Conservation (phyloP, 345 rosid species). For the Acer saccharum region DNA sequence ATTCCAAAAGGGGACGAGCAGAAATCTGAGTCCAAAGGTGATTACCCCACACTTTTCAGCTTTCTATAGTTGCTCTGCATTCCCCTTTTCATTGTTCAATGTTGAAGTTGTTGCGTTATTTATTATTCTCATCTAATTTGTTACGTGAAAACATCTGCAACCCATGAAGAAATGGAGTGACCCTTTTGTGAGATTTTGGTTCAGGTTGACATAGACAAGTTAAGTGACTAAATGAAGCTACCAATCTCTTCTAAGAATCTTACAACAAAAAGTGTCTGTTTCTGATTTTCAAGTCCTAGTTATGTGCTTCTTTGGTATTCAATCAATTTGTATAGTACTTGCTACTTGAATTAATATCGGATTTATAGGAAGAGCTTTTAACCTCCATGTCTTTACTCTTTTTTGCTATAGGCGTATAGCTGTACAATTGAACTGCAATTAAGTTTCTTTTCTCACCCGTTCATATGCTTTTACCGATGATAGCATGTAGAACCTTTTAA, state of each 20-base stretch:
- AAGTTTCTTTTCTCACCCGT: background rate
- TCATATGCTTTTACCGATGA: background rate
- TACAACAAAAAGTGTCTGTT: no score
- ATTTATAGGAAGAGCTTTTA: background rate
- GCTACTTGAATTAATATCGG: background rate
- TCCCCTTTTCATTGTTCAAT: background rate
- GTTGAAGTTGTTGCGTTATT: no score
- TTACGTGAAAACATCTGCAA: no score
- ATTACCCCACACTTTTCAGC: background rate
- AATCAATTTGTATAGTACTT: background rate
- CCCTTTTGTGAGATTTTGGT: no score
- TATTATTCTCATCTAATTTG: no score
- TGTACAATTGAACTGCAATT: background rate
- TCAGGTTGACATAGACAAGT: no score
- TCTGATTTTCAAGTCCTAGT: background rate
- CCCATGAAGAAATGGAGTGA: no score
- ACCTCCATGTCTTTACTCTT: background rate
- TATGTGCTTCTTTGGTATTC: background rate
- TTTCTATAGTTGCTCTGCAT: conserved; percentile 2
- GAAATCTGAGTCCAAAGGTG: conserved; percentile 86
- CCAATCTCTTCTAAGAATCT: no score
- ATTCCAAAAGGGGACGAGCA: conserved; percentile 70
- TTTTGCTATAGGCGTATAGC: no score
- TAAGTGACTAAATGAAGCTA: no score
- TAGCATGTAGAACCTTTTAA: background rate